These are phyloP conservation scores for Lithohypha guttulata DNA, from an alignment of 2,329 filamentous ascomycete species.

Conservation along the genomic window DNA sequence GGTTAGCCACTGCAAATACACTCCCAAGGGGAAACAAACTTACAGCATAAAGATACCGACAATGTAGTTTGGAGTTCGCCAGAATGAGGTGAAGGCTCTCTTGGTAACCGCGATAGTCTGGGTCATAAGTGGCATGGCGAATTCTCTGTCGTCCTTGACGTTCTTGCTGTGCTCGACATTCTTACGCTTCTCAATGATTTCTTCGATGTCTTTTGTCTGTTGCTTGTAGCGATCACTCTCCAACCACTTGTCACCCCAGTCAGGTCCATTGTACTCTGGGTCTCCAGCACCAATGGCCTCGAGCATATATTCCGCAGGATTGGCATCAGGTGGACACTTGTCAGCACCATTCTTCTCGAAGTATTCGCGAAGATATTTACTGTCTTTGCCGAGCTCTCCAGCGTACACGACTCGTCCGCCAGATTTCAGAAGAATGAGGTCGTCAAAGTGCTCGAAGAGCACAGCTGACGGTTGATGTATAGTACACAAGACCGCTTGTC, in stretches of 20 bases:
- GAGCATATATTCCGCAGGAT: conserved; percentile 42
- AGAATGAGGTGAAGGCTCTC: conserved; percentile 52
- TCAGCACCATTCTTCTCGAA: conserved; percentile 50
- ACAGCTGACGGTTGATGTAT: conserved; percentile 85
- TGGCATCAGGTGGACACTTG: conserved; percentile 40
- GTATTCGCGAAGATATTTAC: conserved; percentile 53
- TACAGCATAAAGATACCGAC: conserved; percentile 50
- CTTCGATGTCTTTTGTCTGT: conserved; percentile 42
- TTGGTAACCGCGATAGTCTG: conserved; percentile 47
- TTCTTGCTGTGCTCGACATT: conserved; percentile 28
- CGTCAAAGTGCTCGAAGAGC: conserved; percentile 79
- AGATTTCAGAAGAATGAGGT: conserved; percentile 64
- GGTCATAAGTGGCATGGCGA: conserved; percentile 47
- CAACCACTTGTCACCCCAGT: conserved; percentile 54
- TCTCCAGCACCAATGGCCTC: conserved; percentile 51
- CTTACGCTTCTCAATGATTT: conserved; percentile 40
- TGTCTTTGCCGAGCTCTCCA: conserved; percentile 72
- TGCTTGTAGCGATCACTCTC: conserved; percentile 40
- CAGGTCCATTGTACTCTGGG: conserved; percentile 48
- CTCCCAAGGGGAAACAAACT: no score
- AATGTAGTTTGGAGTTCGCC: conserved; percentile 54
- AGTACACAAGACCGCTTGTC: conserved; percentile 80
- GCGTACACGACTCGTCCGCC: conserved; percentile 80
- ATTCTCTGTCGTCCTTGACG: conserved; percentile 48
- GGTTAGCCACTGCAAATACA: no score